These are phyloP conservation scores for Xylaria sp. DNA, from an alignment of 2,329 filamentous ascomycete genomes.

Conservation along the genomic window DNA sequence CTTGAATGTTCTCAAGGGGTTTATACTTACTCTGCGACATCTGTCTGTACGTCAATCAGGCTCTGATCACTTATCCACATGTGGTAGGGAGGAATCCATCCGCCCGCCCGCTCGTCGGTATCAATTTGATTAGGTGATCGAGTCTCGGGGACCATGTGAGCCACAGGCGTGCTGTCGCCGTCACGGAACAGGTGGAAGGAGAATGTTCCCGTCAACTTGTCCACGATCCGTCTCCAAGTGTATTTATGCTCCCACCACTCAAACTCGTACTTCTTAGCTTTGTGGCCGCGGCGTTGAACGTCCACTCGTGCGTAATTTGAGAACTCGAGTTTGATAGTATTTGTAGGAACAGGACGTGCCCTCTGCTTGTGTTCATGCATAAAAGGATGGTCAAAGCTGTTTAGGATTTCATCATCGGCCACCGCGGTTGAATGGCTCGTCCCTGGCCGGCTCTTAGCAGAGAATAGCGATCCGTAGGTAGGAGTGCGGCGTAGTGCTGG, in stretches of 20 bases:
- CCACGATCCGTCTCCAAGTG: conserved; percentile 80
- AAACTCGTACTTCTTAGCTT: conserved; percentile 84
- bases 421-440: conserved; percentile 52
- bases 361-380: conserved; percentile 50
- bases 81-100: conserved; percentile 90
- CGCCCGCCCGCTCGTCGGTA: conserved; percentile 80
- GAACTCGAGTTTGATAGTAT: conserved; percentile 90
- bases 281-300: conserved; percentile 74
- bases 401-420: conserved; percentile 49
- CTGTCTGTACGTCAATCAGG: conserved; percentile 75
- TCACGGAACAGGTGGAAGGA: conserved; percentile 84
- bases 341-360: conserved; percentile 67
- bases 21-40: conserved; percentile 82
- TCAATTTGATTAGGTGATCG: conserved; percentile 75
- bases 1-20: conserved; percentile 6
- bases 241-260: conserved; percentile 93
- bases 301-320: conserved; percentile 97
- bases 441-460: conserved; percentile 49
- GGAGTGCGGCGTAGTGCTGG: conserved; percentile 53
- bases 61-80: conserved; percentile 87
- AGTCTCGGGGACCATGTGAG: conserved; percentile 85
- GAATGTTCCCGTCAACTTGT: conserved; percentile 74
- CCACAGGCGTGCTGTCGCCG: conserved; percentile 71
- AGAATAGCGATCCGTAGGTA: conserved; percentile 50
- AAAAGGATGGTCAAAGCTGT: conserved; percentile 45